A percentile compares a stretch with the other conserved stretches of the same genome.
phyloP scores from a whole-genome alignment of 352 stramenopile species.

The Aphanomyces stellatus region DNA sequence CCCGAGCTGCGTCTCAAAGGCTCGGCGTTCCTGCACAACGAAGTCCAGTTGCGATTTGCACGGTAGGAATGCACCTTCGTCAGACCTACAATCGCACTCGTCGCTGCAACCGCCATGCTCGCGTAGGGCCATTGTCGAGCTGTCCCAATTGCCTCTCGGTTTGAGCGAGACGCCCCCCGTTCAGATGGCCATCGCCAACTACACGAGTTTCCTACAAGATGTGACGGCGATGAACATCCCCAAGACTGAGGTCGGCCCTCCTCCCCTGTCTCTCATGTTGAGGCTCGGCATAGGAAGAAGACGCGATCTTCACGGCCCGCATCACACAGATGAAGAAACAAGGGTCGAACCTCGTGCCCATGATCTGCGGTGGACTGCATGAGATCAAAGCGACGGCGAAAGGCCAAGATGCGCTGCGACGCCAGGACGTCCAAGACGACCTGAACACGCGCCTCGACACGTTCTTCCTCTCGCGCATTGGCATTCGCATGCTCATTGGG shows the following conservation, averaged over 20 bases:
- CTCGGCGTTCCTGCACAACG: slow-evolving; percentile 63
- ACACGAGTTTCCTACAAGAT: slow-evolving; percentile 42
- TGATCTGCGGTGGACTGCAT: slow-evolving; percentile 66
- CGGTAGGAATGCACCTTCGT: slow-evolving; percentile 26
- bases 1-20: slow-evolving; percentile 54
- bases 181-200: slow-evolving; percentile 51
- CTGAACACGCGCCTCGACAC: slow-evolving; percentile 87
- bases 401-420: slow-evolving; percentile 45
- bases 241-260: slow-evolving; percentile 19
- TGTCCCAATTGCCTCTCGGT: slow-evolving; percentile 59
- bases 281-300: slow-evolving; percentile 29
- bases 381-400: slow-evolving; percentile 57
- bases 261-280: background rate
- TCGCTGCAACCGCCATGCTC: background rate
- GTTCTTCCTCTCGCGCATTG: slow-evolving; percentile 98
- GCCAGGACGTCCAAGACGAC: slow-evolving; percentile 58
- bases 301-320: slow-evolving; percentile 52
- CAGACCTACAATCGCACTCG: background rate
- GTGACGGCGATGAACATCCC: slow-evolving; percentile 38
- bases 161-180: slow-evolving; percentile 54
- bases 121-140: slow-evolving; percentile 51
- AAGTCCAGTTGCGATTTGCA: slow-evolving; percentile 70
- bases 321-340: slow-evolving; percentile 42
- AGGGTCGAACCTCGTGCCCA: slow-evolving; percentile 65
- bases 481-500: slow-evolving; percentile 98